phyloP scores from a whole-genome alignment of 495 filamentous ascomycete genomes.

The Aspergillus nidulans region DNA sequence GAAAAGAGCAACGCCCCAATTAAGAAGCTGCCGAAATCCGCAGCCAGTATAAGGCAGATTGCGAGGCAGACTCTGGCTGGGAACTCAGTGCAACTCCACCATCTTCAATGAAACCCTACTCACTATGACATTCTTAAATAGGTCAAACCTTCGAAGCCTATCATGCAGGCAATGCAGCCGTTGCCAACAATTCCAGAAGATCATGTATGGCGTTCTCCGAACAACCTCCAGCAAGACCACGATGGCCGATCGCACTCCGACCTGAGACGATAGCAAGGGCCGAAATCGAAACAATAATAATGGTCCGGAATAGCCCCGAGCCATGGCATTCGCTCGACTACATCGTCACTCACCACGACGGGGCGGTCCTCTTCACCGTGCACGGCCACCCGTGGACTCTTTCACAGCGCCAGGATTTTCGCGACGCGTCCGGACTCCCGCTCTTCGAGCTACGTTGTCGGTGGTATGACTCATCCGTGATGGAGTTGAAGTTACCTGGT shows the following conservation, averaged over 20 bases:
- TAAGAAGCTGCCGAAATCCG: background rate
- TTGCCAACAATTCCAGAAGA: background rate
- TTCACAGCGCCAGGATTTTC: slow-evolving; percentile 13
- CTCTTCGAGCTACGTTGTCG: slow-evolving; percentile 16
- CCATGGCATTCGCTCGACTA: slow-evolving; percentile 22
- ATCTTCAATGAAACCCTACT: background rate
- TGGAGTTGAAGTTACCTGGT: slow-evolving; percentile 16
- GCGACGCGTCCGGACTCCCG: slow-evolving; percentile 13
- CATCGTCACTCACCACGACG: slow-evolving; percentile 4
- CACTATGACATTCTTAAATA: background rate
- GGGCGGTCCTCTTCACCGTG: slow-evolving; percentile 9
- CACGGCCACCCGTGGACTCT: slow-evolving; percentile 16
- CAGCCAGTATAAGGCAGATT: background rate
- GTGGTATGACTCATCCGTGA: slow-evolving; percentile 15
- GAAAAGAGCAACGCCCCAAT: background rate
- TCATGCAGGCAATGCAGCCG: too few species aligned
- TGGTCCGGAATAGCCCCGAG: slow-evolving; percentile 12
- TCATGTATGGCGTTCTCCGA: slow-evolving; percentile 7
- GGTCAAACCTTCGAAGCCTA: background rate
- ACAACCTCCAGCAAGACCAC: slow-evolving; percentile 4
- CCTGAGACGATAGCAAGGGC: slow-evolving; percentile 7
- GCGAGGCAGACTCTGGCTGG: background rate
- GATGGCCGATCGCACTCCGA: slow-evolving; percentile 14
- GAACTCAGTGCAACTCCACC: background rate
- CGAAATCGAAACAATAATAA: slow-evolving; percentile 2